Base-by-base conservation (phyloP, 352 stramenopile species). In the Pythium guiyangense region DNA sequence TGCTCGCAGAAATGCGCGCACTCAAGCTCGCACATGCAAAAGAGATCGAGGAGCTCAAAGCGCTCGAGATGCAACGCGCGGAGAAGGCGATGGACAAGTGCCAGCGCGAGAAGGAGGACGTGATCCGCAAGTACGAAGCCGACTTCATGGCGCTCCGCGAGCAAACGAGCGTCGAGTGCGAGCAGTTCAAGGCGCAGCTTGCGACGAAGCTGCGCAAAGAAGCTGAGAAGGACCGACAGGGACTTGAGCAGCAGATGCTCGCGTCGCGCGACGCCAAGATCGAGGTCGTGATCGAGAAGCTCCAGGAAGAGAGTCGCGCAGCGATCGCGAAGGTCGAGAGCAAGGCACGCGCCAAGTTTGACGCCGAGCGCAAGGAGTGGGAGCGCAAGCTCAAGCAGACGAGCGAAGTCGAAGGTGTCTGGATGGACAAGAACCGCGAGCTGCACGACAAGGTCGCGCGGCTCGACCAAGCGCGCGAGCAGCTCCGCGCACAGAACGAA, bases 391-490 rank as follows among this genome's bases (percentile, higher is more conserved):
- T 88, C 56, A 84, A 85, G 62, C 79, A 89, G 57, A 86, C 79
- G 18, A 81, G 68, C 59, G 79, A 93, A 57, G 80, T 90, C n/a
- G 80, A 91, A 25, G 66, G 64, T 34, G 79, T 88, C n/a, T 92
- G 83, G 83, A 90, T 92, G 79, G 83, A 90, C 40, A 90, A 92
- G 69, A 90, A 87, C 58, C 74, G 78, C 18, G 79, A 89, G 58
- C 60, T 92, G 39, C 79, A 87, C 57, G 83, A 88, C 40, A 87
- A 88, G 48, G 57, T 84, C 37, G 65, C 63, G 52, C 77, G 73
- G 26, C 55, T 89, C 43, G 75, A 89, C 45, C 59, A 71, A 14
- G 47, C 56, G 26, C 63, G 75, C 39, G 73, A 89, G n/a, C 59
- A 77, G 47, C 51, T 86, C 11, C 71, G 69, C 1, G 49, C 54